phyloP scores from a whole-genome alignment of 2,329 filamentous ascomycete genomes.

The Colletotrichum sp. region DNA sequence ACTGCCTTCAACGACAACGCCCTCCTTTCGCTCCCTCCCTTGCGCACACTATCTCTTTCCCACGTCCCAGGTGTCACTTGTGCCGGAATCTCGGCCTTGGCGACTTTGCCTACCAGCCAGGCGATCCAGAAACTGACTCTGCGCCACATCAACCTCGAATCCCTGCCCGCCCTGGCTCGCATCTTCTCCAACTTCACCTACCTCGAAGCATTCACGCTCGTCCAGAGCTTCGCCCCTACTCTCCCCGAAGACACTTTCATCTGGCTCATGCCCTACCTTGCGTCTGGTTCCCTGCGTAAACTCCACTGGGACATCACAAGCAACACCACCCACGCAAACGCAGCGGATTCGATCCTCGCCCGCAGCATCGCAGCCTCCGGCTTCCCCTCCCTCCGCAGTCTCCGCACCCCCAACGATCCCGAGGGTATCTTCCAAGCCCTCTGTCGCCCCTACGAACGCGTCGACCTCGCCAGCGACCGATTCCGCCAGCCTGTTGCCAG shows the following conservation, averaged over 20 bases:
- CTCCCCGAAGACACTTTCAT: conserved; percentile 61
- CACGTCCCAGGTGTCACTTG: conserved; percentile 61
- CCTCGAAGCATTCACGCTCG: conserved; percentile 56
- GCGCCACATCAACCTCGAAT: conserved; percentile 60
- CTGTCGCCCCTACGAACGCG: conserved; percentile 65
- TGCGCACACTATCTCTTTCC: conserved; percentile 60
- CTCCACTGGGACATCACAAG: conserved; percentile 71
- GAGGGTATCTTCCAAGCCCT: conserved; percentile 72
- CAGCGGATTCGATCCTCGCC: conserved; percentile 67
- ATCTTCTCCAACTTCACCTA: conserved; percentile 59
- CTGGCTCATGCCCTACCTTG: conserved; percentile 69
- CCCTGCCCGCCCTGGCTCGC: conserved; percentile 62
- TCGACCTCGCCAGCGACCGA: conserved; percentile 56
- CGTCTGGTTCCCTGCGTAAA: conserved; percentile 54
- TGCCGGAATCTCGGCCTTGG: conserved; percentile 60
- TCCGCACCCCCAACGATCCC: conserved; percentile 72
- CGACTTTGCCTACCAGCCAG: conserved; percentile 51
- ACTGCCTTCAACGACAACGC: conserved; percentile 62
- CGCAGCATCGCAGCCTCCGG: conserved; percentile 64
- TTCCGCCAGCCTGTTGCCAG: conserved; percentile 35
- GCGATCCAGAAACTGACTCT: conserved; percentile 56
- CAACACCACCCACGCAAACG: conserved; percentile 44
- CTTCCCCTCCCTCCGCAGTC: conserved; percentile 64
- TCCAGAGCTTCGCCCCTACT: conserved; percentile 59
- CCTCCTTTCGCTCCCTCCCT: conserved; percentile 58